Evolutionary conservation across 1,284 basidiomycete species (phyloP), one percentile per base, ranked within the genome.

Genomic region (Ustilago shanxiensis): DNA sequence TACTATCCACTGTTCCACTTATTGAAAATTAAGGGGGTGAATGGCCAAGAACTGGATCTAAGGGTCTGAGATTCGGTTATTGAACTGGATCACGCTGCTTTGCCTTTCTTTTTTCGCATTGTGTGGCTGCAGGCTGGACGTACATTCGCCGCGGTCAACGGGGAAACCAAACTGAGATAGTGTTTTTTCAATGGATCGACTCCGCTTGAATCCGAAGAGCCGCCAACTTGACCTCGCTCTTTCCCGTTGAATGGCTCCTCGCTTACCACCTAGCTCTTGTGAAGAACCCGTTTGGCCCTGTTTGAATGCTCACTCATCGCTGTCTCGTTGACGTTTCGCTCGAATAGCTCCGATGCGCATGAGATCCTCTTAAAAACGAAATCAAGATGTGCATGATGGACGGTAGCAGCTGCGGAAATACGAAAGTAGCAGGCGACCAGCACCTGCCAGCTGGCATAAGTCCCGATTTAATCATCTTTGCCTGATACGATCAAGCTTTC

Each of bases 71-170:
- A 14, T 49, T 49, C 47, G 47, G 47, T n/a, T 26, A 28, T 26
- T 26, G 44, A 45, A 22, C n/a, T 9, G 24, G 20, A 49, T 49
- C 47, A 49, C 47, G 47, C 47, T 33, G 49, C 49, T 26, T 50
- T 50, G 18, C 16, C n/a, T n/a, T n/a, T n/a, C n/a, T n/a, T n/a
- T 50, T 26, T 28, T 29, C 9, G 22, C 22, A 11, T 26, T 50
- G 14, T 29, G 59, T 45, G 51, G 29, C 31, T 54, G 60, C 60
- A 55, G 13, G 2, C 33, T 57, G 44, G 54, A 64, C 61, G 47
- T 64, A 57, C 61, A 64, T 7, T 64, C 37, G 37, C 61, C 61
- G 61, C 61, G 61, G 61, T 16, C 20, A 64, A 64, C 61, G 61
- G 53, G 47, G 61, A 56, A 57, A 57, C 50, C 59, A 47, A 29